phyloP scores from a whole-genome alignment of 805 yeast species.

The Monosporozyma servazzii region DNA sequence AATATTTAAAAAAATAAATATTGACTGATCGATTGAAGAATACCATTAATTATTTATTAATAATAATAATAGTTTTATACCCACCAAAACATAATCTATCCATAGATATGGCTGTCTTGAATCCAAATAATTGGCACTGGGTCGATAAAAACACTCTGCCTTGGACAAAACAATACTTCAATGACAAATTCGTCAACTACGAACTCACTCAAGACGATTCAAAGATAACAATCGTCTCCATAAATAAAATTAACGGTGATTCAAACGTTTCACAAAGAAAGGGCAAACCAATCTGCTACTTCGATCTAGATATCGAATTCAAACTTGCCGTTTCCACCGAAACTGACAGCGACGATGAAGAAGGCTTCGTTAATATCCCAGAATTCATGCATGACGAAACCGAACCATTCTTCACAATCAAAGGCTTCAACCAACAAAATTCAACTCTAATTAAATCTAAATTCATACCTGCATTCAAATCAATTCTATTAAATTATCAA shows the following conservation, averaged over 20 bases:
- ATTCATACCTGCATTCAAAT: conserved; percentile 44
- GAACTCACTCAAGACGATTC: conserved; percentile 5
- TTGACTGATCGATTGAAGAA: no score
- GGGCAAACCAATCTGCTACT: conserved; percentile 70
- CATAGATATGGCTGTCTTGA: conserved; percentile 66
- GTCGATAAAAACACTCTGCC: conserved; percentile 58
- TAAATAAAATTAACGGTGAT: conserved; percentile 53
- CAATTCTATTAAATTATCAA: conserved; percentile 50
- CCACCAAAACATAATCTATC: no score
- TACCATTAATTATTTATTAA: no score
- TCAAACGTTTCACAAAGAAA: conserved; percentile 80
- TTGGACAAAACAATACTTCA: conserved; percentile 49
- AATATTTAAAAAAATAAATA: no score
- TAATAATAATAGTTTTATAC: no score
- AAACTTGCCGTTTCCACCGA: conserved; percentile 25
- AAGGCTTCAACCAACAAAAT: conserved; percentile 30
- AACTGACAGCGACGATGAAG: conserved; percentile 9
- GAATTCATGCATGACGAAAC: conserved; percentile 75
- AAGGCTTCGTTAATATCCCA: conserved; percentile 43
- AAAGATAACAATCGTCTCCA: conserved; percentile 20
- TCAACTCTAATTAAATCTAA: conserved; percentile 36
- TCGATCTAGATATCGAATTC: conserved; percentile 51
- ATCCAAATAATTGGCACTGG: conserved; percentile 76
- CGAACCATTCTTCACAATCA: conserved; percentile 52
- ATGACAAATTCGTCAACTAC: conserved; percentile 28